Conservation (phyloP, 179 eudicot genomes). For the Carnegiea gigantea region DNA sequence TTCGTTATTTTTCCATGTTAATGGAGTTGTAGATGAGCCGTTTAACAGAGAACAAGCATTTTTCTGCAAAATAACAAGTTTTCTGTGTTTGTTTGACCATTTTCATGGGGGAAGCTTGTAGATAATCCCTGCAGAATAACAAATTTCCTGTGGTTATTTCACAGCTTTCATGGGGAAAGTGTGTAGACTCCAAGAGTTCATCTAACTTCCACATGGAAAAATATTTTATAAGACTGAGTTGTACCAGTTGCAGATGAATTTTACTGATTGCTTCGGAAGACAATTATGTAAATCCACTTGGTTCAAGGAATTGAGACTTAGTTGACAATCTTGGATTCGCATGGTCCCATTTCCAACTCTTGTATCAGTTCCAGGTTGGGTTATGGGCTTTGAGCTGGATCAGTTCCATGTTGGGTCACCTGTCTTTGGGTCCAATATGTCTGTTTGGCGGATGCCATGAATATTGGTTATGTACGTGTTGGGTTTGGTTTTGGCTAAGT, state of each 20-base stretch:
- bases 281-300: neutral
- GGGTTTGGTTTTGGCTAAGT: too few relatives aligned
- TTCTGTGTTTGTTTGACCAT: neutral
- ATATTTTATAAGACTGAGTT: neutral
- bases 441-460: too few relatives aligned
- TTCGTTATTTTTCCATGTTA: neutral
- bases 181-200: neutral
- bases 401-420: too few relatives aligned
- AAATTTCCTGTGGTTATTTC: neutral
- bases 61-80: neutral
- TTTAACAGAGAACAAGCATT: neutral
- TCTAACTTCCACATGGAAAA: neutral
- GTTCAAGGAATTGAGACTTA: neutral
- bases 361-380: too few relatives aligned
- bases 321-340: neutral
- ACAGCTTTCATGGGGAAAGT: neutral
- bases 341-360: neutral
- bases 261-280: too few relatives aligned
- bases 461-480: neutral
- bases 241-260: neutral
- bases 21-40: neutral
- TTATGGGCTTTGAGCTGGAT: too few relatives aligned
- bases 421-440: too few relatives aligned
- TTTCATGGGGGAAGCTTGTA: neutral
- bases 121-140: neutral